These are phyloP conservation scores for Auriscalpium orientale DNA, from an alignment of 768 basidiomycete species.

Conservation along the genomic window DNA sequence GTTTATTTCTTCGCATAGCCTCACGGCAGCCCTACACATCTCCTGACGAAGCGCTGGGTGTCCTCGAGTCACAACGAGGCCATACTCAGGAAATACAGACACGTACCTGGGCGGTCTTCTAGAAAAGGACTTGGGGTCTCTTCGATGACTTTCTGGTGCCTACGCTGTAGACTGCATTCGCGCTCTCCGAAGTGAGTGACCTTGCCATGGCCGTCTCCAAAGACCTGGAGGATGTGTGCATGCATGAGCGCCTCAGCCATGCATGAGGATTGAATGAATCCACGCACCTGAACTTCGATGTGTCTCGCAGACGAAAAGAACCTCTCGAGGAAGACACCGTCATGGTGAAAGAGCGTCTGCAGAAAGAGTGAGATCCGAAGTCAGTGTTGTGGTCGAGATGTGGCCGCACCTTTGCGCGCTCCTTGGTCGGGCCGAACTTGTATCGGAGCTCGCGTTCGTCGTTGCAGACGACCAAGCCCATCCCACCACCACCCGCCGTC, in stretches of 20 bases:
- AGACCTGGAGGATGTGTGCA: constrained; percentile 35
- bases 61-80: not conserved
- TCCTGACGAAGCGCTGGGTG: constrained; percentile 33
- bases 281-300: constrained; percentile 52
- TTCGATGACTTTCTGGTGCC: constrained; percentile 70
- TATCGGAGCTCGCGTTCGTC: constrained; percentile 30
- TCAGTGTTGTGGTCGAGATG: not conserved
- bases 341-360: constrained; percentile 41
- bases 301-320: constrained; percentile 52
- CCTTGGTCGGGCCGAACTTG: constrained; percentile 29
- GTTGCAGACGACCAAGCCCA: constrained; percentile 53
- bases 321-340: constrained; percentile 51
- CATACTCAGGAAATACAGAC: not conserved
- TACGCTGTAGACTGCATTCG: constrained; percentile 61
- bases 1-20: constrained; percentile 38
- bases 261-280: not conserved
- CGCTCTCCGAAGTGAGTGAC: constrained; percentile 62
- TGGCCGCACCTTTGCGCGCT: constrained; percentile 37
- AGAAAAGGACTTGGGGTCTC: constrained; percentile 61
- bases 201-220: constrained; percentile 54
- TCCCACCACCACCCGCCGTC: constrained; percentile 63
- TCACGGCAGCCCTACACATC: constrained; percentile 48
- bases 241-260: too few species aligned
- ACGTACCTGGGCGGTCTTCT: constrained; percentile 19
- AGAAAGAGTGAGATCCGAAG: not conserved